Conservation (phyloP, 1,139 yeast species). For the Eremothecium sinecaudum region DNA sequence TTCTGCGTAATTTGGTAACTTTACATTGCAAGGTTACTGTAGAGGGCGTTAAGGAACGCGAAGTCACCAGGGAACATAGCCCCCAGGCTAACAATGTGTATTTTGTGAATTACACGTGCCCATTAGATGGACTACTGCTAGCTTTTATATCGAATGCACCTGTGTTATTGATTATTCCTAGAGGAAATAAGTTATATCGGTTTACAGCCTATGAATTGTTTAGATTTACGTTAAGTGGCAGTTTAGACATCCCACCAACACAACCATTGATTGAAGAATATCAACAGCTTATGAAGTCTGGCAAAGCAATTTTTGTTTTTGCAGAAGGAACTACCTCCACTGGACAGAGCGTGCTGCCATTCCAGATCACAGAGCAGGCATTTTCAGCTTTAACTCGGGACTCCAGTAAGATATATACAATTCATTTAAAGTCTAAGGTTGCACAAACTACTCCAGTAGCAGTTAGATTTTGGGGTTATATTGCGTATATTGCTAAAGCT, state of each 20-base stretch:
- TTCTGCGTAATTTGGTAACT: slow-evolving; percentile 25
- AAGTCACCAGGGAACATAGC: slow-evolving; percentile 31
- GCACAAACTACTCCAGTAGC: slow-evolving; percentile 30
- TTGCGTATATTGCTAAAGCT: slow-evolving; percentile 15
- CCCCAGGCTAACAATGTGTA: slow-evolving; percentile 40
- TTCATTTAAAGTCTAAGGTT: slow-evolving; percentile 27
- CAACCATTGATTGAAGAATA: slow-evolving; percentile 2
- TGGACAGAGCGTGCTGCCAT: slow-evolving; percentile 50
- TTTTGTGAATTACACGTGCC: slow-evolving; percentile 46
- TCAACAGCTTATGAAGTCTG: slow-evolving; percentile 3
- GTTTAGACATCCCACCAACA: slow-evolving; percentile 15
- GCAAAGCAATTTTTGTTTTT: slow-evolving; percentile 34
- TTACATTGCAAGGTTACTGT: slow-evolving; percentile 33
- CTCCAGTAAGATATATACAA: slow-evolving; percentile 9
- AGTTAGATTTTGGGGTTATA: slow-evolving; percentile 12
- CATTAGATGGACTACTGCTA: slow-evolving; percentile 43
- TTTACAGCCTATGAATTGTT: slow-evolving; percentile 35
- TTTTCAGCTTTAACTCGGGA: slow-evolving; percentile 18
- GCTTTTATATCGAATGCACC: slow-evolving; percentile 31
- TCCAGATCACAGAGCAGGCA: slow-evolving; percentile 24
- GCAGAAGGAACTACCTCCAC: slow-evolving; percentile 67
- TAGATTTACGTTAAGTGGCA: slow-evolving; percentile 28
- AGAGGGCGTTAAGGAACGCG: slow-evolving; percentile 45
- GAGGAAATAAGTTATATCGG: slow-evolving; percentile 34
- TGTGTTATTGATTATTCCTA: slow-evolving; percentile 40